These are phyloP conservation scores for Phytopythium helicoides DNA, from an alignment of 352 stramenopile genomes.

Conservation along the genomic window DNA sequence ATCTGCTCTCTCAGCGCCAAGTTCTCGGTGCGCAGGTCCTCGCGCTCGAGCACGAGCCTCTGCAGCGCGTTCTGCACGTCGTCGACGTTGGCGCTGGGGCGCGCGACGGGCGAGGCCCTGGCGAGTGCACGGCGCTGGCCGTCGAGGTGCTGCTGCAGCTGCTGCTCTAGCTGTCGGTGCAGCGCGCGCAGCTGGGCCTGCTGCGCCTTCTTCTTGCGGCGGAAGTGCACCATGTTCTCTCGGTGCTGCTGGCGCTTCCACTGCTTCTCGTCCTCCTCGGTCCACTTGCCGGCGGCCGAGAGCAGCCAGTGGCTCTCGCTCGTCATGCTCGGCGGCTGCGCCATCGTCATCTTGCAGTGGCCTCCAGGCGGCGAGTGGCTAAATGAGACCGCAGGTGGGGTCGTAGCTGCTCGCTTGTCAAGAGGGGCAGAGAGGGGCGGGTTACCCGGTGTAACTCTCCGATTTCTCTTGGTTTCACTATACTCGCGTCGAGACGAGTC, in stretches of 20 bases:
- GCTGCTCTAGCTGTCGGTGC: constrained; percentile 33
- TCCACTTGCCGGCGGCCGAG: constrained; percentile 39
- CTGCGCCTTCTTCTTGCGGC: constrained; percentile 48
- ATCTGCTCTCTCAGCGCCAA: constrained; percentile 25
- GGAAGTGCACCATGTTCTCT: constrained; percentile 53
- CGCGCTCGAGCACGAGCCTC: constrained; percentile 31
- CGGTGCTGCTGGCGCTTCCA: constrained; percentile 49
- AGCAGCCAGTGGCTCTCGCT: constrained; percentile 45
- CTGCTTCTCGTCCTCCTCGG: constrained; percentile 44
- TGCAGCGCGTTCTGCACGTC: constrained; percentile 14
- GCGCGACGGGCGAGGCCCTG: constrained; percentile 9
- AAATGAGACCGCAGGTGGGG: too few relatives aligned
- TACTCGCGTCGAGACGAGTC: neutral
- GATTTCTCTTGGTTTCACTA: neutral
- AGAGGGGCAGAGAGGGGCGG: too few relatives aligned
- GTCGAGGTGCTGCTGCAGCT: constrained; percentile 30
- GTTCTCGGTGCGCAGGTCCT: constrained; percentile 40
- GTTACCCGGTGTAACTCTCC: neutral
- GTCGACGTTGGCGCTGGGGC: neutral
- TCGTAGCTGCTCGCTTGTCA: too few relatives aligned
- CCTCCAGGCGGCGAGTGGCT: constrained; percentile 4
- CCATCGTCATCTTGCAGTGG: constrained; percentile 6
- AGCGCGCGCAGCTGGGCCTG: constrained; percentile 31
- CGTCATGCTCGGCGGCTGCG: constrained; percentile 18
- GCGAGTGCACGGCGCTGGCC: constrained; percentile 28